phyloP scores from a whole-genome alignment of 495 filamentous ascomycete genomes.

The Annulohypoxylon moriforme region DNA sequence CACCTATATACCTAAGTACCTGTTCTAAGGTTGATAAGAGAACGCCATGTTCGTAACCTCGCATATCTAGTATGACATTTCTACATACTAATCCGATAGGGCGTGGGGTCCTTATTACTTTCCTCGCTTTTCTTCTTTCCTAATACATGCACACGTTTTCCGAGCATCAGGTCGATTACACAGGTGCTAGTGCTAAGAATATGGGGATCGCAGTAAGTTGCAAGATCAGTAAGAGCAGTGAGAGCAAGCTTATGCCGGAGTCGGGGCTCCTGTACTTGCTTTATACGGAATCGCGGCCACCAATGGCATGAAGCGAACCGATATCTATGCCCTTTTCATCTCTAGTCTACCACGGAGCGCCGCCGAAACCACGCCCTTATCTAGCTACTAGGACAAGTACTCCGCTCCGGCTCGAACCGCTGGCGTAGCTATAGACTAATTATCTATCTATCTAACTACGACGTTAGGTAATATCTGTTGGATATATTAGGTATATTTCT shows the following conservation, averaged over 20 bases:
- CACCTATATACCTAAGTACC: too few species aligned
- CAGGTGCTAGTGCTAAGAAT: background rate
- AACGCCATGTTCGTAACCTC: conserved; percentile 23
- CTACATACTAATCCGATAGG: conserved; percentile 2
- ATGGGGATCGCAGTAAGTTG: background rate
- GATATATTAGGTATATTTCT: background rate
- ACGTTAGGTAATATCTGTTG: conserved; percentile 1
- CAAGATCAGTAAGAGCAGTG: background rate
- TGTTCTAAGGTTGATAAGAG: conserved; percentile 17
- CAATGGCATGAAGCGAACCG: conserved; percentile 5
- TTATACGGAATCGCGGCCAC: conserved; percentile 2
- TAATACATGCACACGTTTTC: background rate
- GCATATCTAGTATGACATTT: conserved; percentile 17
- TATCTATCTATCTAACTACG: background rate
- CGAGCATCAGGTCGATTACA: background rate
- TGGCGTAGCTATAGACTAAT: background rate
- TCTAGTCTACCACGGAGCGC: conserved; percentile 26
- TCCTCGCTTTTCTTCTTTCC: conserved; percentile 1
- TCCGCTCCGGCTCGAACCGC: conserved; percentile 31
- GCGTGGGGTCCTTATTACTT: conserved; percentile 27
- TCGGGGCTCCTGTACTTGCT: conserved; percentile 13
- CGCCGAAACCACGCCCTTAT: conserved; percentile 23
- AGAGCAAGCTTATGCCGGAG: conserved; percentile 10
- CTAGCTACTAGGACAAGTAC: conserved; percentile 21
- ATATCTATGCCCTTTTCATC: conserved; percentile 10